Evolutionary conservation across 768 basidiomycete species (phyloP).

Genomic region (Hygrocybe punicea): DNA sequence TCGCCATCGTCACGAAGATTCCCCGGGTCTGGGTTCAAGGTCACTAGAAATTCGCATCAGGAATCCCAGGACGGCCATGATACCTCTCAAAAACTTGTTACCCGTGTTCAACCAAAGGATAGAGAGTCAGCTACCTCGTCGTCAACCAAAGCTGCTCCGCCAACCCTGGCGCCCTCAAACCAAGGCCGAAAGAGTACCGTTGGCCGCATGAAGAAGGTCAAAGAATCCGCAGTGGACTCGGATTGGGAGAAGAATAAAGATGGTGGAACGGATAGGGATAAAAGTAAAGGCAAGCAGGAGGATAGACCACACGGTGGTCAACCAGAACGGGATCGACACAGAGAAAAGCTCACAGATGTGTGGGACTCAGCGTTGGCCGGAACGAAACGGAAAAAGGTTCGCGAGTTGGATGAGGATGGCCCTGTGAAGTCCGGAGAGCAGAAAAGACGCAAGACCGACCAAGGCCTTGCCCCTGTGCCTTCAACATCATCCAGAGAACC

Average conservation of each 20-base stretch:
- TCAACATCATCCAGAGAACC: conserved; percentile 16
- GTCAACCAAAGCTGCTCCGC: conserved; percentile 33
- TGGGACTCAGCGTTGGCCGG: neutral
- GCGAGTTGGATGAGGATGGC: conserved; percentile 34
- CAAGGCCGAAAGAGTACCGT: conserved; percentile 25
- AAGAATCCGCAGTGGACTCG: conserved; percentile 13
- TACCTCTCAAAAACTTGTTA: neutral
- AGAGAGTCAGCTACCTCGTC: conserved; percentile 29
- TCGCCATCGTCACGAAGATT: conserved; percentile 19
- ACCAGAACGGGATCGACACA: conserved; percentile 10
- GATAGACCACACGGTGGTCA: conserved; percentile 20
- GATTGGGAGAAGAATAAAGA: conserved; percentile 20
- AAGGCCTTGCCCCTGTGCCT: conserved; percentile 14
- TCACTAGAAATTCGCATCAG: conserved; percentile 25
- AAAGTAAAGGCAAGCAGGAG: conserved; percentile 6
- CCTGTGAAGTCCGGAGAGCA: conserved; percentile 14
- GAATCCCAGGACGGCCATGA: conserved; percentile 2
- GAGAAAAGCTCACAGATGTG: neutral
- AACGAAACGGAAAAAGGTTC: conserved; percentile 43
- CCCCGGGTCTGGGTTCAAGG: conserved; percentile 50
- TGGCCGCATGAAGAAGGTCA: conserved; percentile 15
- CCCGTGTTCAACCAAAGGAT: conserved; percentile 14
- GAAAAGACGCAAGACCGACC: conserved; percentile 47
- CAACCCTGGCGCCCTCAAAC: conserved; percentile 19
- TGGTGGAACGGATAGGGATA: conserved; percentile 6